Percentiles rank a stretch among this genome's conserved stretches.
Evolutionary conservation across 768 basidiomycete genomes (phyloP).

Genomic region (Mycena amicta): DNA sequence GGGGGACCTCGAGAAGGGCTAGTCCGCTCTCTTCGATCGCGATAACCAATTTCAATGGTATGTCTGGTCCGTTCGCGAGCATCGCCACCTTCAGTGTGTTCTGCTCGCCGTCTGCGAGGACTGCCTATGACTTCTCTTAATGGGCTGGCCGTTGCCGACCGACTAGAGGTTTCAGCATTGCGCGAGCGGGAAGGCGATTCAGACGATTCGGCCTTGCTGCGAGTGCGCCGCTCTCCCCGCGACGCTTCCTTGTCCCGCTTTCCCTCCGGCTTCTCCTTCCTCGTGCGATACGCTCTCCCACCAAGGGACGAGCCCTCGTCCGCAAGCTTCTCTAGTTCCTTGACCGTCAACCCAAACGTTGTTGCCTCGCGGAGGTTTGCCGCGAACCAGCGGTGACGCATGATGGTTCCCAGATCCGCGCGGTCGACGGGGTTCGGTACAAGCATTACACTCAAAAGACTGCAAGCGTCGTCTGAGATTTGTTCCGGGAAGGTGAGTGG

Average conservation of each 20-base stretch:
- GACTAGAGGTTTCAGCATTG: slow-evolving; percentile 27
- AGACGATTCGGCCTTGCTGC: slow-evolving; percentile 4
- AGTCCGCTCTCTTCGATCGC: slow-evolving; percentile 35
- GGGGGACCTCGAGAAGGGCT: slow-evolving; percentile 4
- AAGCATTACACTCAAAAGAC: slow-evolving; percentile 88
- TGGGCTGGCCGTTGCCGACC: neutral
- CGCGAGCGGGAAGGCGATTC: slow-evolving; percentile 21
- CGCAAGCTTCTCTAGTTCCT: slow-evolving; percentile 77
- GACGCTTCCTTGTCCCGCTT: neutral
- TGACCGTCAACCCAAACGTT: slow-evolving; percentile 69
- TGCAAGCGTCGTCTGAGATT: slow-evolving; percentile 78
- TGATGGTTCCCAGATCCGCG: slow-evolving; percentile 74
- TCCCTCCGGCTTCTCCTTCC: slow-evolving; percentile 6
- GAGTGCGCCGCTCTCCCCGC: neutral
- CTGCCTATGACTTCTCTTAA: slow-evolving; percentile 14
- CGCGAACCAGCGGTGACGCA: slow-evolving; percentile 86
- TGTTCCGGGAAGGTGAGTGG: slow-evolving; percentile 95
- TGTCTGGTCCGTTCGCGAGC: slow-evolving; percentile 48
- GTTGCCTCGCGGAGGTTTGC: slow-evolving; percentile 45
- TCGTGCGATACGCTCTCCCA: slow-evolving; percentile 58
- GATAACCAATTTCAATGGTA: slow-evolving; percentile 96
- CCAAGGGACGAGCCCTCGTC: slow-evolving; percentile 84
- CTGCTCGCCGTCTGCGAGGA: slow-evolving; percentile 12
- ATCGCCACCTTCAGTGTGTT: slow-evolving; percentile 1
- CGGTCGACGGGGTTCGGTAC: slow-evolving; percentile 86